Conservation (phyloP, 1,284 basidiomycete species). For the Salmacisia buchloeana region DNA sequence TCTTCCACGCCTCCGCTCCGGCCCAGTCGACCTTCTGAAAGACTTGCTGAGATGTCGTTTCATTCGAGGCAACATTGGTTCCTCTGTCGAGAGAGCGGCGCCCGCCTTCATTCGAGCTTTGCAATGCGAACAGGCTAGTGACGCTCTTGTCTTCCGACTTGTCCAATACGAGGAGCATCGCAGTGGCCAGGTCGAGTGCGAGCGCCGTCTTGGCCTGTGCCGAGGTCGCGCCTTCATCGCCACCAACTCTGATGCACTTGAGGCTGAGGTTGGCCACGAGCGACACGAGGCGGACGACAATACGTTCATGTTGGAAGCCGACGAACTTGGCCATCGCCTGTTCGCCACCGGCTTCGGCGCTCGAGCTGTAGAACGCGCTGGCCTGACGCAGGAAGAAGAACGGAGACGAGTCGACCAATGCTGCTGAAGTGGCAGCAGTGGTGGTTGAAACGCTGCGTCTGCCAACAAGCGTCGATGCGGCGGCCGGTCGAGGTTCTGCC, state of each 20-base stretch:
- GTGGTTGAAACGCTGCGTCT: not conserved
- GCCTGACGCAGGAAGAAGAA: conserved; percentile 11
- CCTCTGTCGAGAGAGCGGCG: not conserved
- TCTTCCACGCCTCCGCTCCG: conserved; percentile 3
- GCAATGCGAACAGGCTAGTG: not conserved
- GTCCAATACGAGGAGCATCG: not conserved
- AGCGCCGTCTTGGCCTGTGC: not conserved
- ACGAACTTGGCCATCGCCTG: conserved; percentile 11
- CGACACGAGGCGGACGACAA: not conserved
- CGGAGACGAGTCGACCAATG: not conserved
- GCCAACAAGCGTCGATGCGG: not conserved
- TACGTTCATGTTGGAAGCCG: conserved; percentile 11
- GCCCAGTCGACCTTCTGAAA: conserved; percentile 2
- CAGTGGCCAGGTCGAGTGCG: not conserved
- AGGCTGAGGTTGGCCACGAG: not conserved
- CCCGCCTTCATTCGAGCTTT: not conserved
- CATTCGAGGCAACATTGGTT: no score
- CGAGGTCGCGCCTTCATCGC: not conserved
- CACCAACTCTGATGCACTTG: not conserved
- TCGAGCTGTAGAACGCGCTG: conserved; percentile 8
- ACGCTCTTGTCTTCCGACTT: conserved; percentile 3
- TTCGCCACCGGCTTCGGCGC: not conserved
- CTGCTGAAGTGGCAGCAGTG: not conserved
- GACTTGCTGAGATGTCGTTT: not conserved
- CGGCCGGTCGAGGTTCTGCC: not conserved